Evolutionary conservation across 805 yeast species (phyloP).

Genomic region (Wickerhamiella dianesei): DNA sequence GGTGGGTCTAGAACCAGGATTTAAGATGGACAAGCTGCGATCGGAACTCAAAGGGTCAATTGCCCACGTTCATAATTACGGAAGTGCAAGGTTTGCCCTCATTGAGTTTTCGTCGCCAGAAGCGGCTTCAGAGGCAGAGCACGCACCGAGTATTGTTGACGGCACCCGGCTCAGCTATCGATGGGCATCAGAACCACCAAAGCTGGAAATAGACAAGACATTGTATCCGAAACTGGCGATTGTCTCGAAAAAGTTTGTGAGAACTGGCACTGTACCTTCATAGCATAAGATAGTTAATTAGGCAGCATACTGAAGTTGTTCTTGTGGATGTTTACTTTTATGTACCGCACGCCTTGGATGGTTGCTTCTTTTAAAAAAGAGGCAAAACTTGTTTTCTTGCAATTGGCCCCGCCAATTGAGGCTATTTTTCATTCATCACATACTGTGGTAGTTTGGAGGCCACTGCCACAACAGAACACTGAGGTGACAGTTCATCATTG

Average conservation of each 20-base stretch:
- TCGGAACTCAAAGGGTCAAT: conserved; percentile 37
- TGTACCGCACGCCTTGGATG: too few species aligned
- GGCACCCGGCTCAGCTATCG: conserved; percentile 21
- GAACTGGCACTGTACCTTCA: not conserved
- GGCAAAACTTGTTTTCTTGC: too few species aligned
- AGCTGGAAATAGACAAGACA: not conserved
- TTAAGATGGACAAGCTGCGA: conserved; percentile 34
- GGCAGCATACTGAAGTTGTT: too few species aligned
- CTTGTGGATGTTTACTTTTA: too few species aligned
- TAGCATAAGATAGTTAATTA: not conserved
- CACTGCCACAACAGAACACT: too few species aligned
- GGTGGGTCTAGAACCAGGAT: conserved; percentile 55
- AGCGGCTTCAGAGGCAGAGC: conserved; percentile 36
- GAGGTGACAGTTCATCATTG: too few species aligned
- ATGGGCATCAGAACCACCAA: conserved; percentile 14
- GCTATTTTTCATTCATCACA: too few species aligned
- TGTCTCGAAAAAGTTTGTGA: not conserved
- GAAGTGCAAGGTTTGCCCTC: conserved; percentile 51
- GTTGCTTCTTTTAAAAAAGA: too few species aligned
- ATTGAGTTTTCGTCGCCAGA: conserved; percentile 37
- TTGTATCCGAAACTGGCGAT: not conserved
- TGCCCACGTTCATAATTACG: conserved; percentile 38
- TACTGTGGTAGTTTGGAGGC: too few species aligned
- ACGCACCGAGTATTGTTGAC: conserved; percentile 13
- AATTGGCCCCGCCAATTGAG: too few species aligned